Conservation (phyloP, 2,329 filamentous ascomycete genomes). For the Pseudopithomyces chartarum region DNA sequence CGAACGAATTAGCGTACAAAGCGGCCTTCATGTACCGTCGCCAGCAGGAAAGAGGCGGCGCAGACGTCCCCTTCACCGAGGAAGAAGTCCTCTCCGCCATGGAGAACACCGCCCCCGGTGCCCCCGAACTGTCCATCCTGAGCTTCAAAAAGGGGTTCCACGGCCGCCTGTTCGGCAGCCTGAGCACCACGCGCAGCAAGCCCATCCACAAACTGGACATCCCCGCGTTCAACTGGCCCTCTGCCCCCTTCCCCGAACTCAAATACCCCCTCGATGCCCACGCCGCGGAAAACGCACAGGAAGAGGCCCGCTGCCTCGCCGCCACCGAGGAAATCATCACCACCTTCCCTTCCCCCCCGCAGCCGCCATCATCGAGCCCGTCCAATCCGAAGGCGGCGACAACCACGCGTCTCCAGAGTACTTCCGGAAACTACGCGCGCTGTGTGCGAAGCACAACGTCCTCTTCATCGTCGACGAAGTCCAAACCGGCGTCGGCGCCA, state of each 20-base stretch:
- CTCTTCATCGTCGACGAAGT: slow-evolving; percentile 94
- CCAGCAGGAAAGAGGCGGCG: slow-evolving; percentile 78
- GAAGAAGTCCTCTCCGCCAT: slow-evolving; percentile 77
- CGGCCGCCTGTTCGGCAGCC: slow-evolving; percentile 83
- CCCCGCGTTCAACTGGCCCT: slow-evolving; percentile 93
- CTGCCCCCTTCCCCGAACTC: slow-evolving; percentile 81
- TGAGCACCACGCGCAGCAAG: slow-evolving; percentile 90
- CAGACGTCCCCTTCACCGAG: slow-evolving; percentile 76
- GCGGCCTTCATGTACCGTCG: slow-evolving; percentile 93
- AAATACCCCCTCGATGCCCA: slow-evolving; percentile 87
- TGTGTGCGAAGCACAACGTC: slow-evolving; percentile 78
- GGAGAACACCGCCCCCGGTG: slow-evolving; percentile 80
- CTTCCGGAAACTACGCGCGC: slow-evolving; percentile 80
- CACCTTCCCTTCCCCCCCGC: slow-evolving; percentile 77
- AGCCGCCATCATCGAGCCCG: slow-evolving; percentile 84
- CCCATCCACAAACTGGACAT: slow-evolving; percentile 95
- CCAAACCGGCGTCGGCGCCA: slow-evolving; percentile 90
- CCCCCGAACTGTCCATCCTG: slow-evolving; percentile 80
- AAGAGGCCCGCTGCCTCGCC: slow-evolving; percentile 79
- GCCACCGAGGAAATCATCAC: slow-evolving; percentile 83
- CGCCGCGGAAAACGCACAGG: slow-evolving; percentile 77
- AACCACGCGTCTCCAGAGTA: slow-evolving; percentile 89
- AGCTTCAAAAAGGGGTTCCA: slow-evolving; percentile 91
- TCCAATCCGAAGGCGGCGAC: slow-evolving; percentile 92
- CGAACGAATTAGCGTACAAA: slow-evolving; percentile 94